Evolutionary conservation across 2,329 filamentous ascomycete species (phyloP), one percentile per base, ranked within the genome.

Genomic region (Exophiala phaeomuriformis): DNA sequence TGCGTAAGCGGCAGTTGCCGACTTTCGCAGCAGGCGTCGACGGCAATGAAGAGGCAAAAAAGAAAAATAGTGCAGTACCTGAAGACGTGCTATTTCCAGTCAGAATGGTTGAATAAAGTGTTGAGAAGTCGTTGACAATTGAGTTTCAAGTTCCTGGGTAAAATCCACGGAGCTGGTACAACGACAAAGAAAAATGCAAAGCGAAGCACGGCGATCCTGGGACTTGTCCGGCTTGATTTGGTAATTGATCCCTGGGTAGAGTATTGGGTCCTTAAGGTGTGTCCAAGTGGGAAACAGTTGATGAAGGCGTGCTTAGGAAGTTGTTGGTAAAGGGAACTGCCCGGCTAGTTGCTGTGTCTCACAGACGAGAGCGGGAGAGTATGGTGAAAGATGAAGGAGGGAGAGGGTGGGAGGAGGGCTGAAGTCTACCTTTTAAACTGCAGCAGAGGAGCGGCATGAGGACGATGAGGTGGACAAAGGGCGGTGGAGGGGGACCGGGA

Each of bases 361-460:
- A 41, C 12, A 41, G 39, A 27, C n/a, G 19, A 28, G 42, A 52
- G 57, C 58, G 57, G 51, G 57, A 61, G 47, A 53, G 53, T 56
- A 61, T 49, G 32, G 54, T 51, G 58, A 57, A 48, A 49, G 52
- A 47, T 52, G 52, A 57, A 52, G 55, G 50, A 56, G 54, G 33
- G 51, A 53, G 35, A 49, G 42, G 5, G 30, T 8, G 44, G 33
- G 30, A 29, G 33, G 41, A 29, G 47, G 54, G 60, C 59, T 55
- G 62, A 61, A 57, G 56, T 54, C 51, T 56, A 52, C 53, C 49
- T 49, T 65, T 64, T 65, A 64, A 60, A 58, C 54, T 56, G 51
- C 44, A 53, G 54, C 29, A 31, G 9, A 42, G 29, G 10, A 42
- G 36, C 10, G 42, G 47, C 29, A 12, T 6, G 9, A 10, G 35